Base-by-base conservation (phyloP, 331 rosid genomes). In the Acacia concinna region DNA sequence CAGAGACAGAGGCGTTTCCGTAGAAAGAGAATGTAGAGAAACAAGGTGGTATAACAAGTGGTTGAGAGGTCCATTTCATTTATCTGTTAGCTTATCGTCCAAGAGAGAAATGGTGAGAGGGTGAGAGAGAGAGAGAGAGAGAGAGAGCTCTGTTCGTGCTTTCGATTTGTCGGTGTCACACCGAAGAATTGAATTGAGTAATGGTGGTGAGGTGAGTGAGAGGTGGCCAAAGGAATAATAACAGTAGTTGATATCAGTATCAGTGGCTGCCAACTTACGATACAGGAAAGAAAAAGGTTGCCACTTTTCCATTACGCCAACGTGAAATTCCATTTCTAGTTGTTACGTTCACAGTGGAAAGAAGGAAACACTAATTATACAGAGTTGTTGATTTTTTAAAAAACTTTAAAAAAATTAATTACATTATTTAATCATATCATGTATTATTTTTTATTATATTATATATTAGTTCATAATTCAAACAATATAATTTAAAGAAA, bases 181-280 rank as follows among this genome's bases (percentile, higher is more conserved):
- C 75, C 63, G 52, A 56, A 0, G 34, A 59, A 57, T 57, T 59
- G 80, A 75, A 72, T 80, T 44, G 40, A 8, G 12, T 62, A 7
- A 62, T 30, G 78, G 83, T 75, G 84, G 80, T 38, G 8, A 8
- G 41, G 86, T 52, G 91, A 62, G 72, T 0, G 57, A 63, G 74
- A 82, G 75, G 44, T 74, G 79, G 68, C 88, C 81, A 74, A 89
- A 86, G 82, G 92, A 87, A 90, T 90, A 79, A 86, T 79, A 73
- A 81, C 80, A 68, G 49, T 67, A 23, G 52, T 83, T 73, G 63
- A 28, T 67, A 43, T 18, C 69, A 76, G 67, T 49, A 83, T 62
- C 78, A 27, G 14, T 49, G 71, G 25, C 13, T 41, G 74, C 88
- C 93, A 88, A 86, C 84, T 40, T 40, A 37, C 81, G 21, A 60